Percentiles rank a stretch among this genome's conserved stretches.
Conservation (phyloP, 2,329 filamentous ascomycete species). For the Exophiala sp. region DNA sequence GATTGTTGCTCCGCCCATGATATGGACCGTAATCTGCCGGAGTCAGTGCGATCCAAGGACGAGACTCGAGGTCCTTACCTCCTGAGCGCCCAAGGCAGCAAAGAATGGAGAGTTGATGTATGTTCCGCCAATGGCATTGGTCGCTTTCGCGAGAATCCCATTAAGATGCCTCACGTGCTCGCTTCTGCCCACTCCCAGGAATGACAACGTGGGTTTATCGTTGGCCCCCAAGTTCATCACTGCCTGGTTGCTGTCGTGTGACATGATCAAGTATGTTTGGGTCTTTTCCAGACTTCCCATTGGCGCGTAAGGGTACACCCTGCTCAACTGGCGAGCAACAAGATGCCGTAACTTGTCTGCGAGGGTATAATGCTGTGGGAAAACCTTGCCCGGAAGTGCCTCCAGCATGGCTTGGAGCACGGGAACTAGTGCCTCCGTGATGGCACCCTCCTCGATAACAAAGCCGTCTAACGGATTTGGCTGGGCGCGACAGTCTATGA, state of each 20-base stretch:
- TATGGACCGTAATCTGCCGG: constrained; percentile 55
- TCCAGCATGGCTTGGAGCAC: constrained; percentile 8
- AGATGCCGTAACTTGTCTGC: background rate
- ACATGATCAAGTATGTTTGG: constrained; percentile 54
- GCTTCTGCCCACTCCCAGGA: constrained; percentile 46
- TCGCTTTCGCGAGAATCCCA: constrained; percentile 30
- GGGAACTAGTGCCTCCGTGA: constrained; percentile 4
- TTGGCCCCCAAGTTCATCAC: constrained; percentile 51
- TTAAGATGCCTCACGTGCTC: constrained; percentile 24
- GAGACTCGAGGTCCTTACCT: constrained; percentile 27
- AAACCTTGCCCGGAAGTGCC: constrained; percentile 1
- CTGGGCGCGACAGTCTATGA: constrained; percentile 7
- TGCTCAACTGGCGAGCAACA: background rate
- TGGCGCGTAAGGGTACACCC: constrained; percentile 4
- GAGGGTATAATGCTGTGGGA: background rate
- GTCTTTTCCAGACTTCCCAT: constrained; percentile 2
- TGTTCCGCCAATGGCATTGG: constrained; percentile 54
- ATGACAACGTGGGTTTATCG: constrained; percentile 56
- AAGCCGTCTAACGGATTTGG: constrained; percentile 7
- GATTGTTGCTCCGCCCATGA: constrained; percentile 61
- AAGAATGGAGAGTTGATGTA: constrained; percentile 56
- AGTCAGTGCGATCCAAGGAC: background rate
- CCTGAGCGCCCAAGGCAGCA: constrained; percentile 49
- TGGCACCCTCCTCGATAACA: constrained; percentile 11
- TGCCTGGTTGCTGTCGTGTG: constrained; percentile 59